phyloP scores from a whole-genome alignment of 2,329 filamentous ascomycete genomes.

The Aspergillus quadrilineatus region DNA sequence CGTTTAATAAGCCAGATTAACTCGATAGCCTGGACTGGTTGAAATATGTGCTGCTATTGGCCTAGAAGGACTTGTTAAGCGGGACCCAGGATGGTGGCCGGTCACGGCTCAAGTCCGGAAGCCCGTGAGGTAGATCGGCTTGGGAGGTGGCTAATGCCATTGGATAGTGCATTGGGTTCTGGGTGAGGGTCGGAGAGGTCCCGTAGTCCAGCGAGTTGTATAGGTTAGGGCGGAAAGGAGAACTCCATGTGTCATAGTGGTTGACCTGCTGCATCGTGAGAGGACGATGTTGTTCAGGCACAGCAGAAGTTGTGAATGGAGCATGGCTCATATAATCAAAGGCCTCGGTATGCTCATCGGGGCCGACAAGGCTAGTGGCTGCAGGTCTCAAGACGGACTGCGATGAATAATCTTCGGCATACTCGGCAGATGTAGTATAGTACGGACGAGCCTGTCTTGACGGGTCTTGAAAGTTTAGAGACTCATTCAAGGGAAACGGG shows the following conservation, averaged over 20 bases:
- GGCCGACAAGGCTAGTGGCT: slow-evolving; percentile 28
- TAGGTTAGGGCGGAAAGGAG: slow-evolving; percentile 34
- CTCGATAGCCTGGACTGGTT: neutral
- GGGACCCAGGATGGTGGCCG: slow-evolving; percentile 23
- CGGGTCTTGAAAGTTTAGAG: slow-evolving; percentile 29
- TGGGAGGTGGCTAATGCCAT: slow-evolving; percentile 29
- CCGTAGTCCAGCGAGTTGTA: slow-evolving; percentile 35
- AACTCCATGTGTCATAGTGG: slow-evolving; percentile 33
- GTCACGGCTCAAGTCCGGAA: slow-evolving; percentile 17
- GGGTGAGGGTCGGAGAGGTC: slow-evolving; percentile 25
- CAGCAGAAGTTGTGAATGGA: slow-evolving; percentile 24
- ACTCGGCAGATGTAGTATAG: slow-evolving; percentile 29
- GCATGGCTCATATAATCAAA: slow-evolving; percentile 33
- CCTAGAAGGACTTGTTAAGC: slow-evolving; percentile 32
- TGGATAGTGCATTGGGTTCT: slow-evolving; percentile 29
- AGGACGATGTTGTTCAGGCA: slow-evolving; percentile 24
- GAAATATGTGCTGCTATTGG: neutral
- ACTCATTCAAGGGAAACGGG: slow-evolving; percentile 31
- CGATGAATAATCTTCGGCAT: slow-evolving; percentile 29
- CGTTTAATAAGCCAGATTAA: slow-evolving; percentile 10
- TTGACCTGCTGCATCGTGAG: slow-evolving; percentile 21
- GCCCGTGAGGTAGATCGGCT: slow-evolving; percentile 25
- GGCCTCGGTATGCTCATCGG: slow-evolving; percentile 29
- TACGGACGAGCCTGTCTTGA: slow-evolving; percentile 29
- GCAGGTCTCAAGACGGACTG: slow-evolving; percentile 30